These are phyloP conservation scores for Urtica urens DNA, from an alignment of 306 rosid genomes.

Conservation along the genomic window DNA sequence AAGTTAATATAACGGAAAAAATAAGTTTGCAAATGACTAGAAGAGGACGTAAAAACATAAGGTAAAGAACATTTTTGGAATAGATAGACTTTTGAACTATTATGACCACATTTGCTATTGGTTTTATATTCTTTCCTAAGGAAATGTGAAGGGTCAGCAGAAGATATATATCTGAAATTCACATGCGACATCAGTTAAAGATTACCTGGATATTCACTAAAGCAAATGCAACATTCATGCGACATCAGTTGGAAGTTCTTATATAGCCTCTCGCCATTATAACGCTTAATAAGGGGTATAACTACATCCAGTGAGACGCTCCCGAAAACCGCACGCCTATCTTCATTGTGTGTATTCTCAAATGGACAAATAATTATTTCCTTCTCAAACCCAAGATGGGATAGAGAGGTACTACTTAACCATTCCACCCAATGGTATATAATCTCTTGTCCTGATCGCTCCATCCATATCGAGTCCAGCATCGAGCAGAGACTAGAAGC, in stretches of 20 bases:
- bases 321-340: conserved; percentile 52
- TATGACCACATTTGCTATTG: too few relatives aligned
- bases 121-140: too few relatives aligned
- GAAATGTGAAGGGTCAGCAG: background rate
- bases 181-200: conserved; percentile 1
- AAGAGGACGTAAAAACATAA: too few relatives aligned
- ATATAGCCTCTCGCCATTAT: conserved; percentile 45
- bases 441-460: conserved; percentile 64
- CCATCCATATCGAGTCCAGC: conserved; percentile 68
- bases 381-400: conserved; percentile 46
- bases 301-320: conserved; percentile 45
- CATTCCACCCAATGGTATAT: conserved; percentile 92
- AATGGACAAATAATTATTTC: conserved; percentile 63
- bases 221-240: conserved; percentile 78
- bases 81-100: too few relatives aligned
- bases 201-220: conserved; percentile 60
- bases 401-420: conserved; percentile 56
- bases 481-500: conserved; percentile 48
- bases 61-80: too few relatives aligned
- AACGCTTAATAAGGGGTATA: conserved; percentile 49
- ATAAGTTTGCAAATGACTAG: too few relatives aligned
- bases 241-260: conserved; percentile 50
- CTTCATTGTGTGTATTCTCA: conserved; percentile 32
- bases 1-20: too few relatives aligned
- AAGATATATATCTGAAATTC: background rate